Evolutionary conservation across 441 rosid genomes (phyloP).

Genomic region (Manihot esculenta): DNA sequence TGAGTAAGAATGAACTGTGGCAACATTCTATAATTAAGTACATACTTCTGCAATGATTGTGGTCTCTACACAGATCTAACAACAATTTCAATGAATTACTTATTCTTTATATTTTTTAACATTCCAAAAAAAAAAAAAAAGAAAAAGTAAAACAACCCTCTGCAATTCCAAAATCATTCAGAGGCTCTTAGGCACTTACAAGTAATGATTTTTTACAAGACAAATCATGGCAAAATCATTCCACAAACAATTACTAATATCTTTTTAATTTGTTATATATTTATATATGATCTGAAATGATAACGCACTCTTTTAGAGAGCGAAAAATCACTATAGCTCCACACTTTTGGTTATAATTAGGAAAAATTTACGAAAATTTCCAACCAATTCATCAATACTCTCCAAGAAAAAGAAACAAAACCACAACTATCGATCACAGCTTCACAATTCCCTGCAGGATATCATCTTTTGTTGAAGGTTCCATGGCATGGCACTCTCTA

Average conservation of each 20-base stretch:
- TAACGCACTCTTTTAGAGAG: background rate
- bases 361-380: background rate
- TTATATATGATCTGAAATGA: background rate
- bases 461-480: constrained; percentile 42
- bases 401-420: background rate
- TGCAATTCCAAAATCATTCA: too few relatives aligned
- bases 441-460: constrained; percentile 10
- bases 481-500: constrained; percentile 84
- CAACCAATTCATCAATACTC: background rate
- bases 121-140: too few relatives aligned
- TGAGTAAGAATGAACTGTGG: too few relatives aligned
- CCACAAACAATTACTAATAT: background rate
- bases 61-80: too few relatives aligned
- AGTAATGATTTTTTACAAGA: background rate
- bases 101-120: too few relatives aligned
- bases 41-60: too few relatives aligned
- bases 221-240: constrained; percentile 18
- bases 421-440: background rate
- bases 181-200: too few relatives aligned
- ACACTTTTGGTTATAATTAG: background rate
- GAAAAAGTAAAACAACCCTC: too few relatives aligned
- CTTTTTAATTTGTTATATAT: too few relatives aligned
- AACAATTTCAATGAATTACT: too few relatives aligned
- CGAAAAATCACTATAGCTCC: background rate
- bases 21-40: too few relatives aligned